These are phyloP conservation scores for Wickerhamiella cacticola DNA, from an alignment of 805 yeast genomes.

Conservation along the genomic window DNA sequence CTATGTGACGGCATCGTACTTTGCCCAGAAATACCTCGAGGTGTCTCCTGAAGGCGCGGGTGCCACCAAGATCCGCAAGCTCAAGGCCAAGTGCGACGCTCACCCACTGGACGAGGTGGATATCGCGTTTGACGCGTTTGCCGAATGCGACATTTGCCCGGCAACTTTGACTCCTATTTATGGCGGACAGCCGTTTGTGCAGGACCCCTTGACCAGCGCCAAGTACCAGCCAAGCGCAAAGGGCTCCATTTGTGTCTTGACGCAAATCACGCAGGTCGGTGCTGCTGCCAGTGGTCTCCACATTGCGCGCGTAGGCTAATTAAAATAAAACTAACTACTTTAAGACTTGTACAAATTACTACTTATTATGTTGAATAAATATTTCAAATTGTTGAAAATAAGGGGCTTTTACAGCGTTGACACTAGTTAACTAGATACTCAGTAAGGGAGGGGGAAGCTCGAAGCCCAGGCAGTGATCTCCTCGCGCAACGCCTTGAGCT, in stretches of 20 bases:
- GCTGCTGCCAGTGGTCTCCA: conserved; percentile 87
- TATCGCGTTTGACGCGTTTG: conserved; percentile 84
- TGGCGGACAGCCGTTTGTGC: conserved; percentile 51
- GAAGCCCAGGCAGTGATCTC: conserved; percentile 83
- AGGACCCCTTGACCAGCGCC: conserved; percentile 85
- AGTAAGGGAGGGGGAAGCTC: conserved; percentile 34
- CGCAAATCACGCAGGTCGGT: conserved; percentile 69
- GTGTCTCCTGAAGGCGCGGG: conserved; percentile 54
- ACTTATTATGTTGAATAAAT: not conserved
- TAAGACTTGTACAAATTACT: too few relatives aligned
- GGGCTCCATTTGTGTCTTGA: conserved; percentile 68
- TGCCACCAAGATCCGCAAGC: conserved; percentile 76
- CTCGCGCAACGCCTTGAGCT: conserved; percentile 50
- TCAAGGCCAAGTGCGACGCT: conserved; percentile 68
- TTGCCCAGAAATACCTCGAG: conserved; percentile 72
- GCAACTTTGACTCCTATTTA: conserved; percentile 81
- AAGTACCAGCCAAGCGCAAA: conserved; percentile 63
- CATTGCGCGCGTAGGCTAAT: conserved; percentile 1
- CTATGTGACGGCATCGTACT: conserved; percentile 75
- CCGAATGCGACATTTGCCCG: conserved; percentile 84
- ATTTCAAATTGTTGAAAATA: not conserved
- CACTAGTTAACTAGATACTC: conserved; percentile 9
- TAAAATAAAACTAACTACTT: not conserved
- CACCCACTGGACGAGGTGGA: conserved; percentile 77
- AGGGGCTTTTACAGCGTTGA: too few relatives aligned